Percentiles rank a stretch among this genome's conserved stretches.
Conservation (phyloP, 176 grass and related monocot genomes). For the Musa troglodytarum region DNA sequence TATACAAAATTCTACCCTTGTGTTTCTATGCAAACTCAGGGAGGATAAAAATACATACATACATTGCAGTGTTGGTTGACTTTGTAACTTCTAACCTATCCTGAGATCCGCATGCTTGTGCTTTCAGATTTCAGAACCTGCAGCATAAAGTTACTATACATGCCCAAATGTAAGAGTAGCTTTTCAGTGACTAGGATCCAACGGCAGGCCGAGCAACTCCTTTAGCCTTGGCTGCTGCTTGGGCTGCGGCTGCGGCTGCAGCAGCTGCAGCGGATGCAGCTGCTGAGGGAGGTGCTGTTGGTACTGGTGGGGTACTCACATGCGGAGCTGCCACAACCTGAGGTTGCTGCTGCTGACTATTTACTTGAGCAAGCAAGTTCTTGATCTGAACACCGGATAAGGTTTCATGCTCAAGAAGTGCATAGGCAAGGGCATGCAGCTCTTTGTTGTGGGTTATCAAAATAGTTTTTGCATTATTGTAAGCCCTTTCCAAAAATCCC, state of each 20-base stretch:
- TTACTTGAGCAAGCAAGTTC: constrained; percentile 34
- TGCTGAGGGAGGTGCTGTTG: constrained; percentile 18
- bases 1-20: too few species aligned
- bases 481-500: constrained; percentile 51
- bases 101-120: too few species aligned
- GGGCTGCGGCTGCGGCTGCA: constrained; percentile 33
- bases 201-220: constrained; percentile 39
- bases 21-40: too few species aligned
- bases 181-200: constrained; percentile 37
- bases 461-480: constrained; percentile 71
- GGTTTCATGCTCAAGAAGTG: constrained; percentile 67
- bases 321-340: constrained; percentile 20
- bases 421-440: constrained; percentile 56
- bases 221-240: constrained; percentile 51
- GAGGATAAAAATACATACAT: too few species aligned
- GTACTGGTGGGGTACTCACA: constrained; percentile 10
- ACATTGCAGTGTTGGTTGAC: too few species aligned
- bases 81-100: too few species aligned
- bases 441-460: constrained; percentile 49
- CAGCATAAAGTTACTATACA: too few species aligned
- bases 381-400: constrained; percentile 65
- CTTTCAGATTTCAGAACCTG: too few species aligned
- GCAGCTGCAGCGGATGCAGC: constrained; percentile 21
- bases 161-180: too few species aligned
- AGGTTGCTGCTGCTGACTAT: constrained; percentile 29